Evolutionary conservation across 345 rosid species (phyloP).

Genomic region (Ceriops tagal): DNA sequence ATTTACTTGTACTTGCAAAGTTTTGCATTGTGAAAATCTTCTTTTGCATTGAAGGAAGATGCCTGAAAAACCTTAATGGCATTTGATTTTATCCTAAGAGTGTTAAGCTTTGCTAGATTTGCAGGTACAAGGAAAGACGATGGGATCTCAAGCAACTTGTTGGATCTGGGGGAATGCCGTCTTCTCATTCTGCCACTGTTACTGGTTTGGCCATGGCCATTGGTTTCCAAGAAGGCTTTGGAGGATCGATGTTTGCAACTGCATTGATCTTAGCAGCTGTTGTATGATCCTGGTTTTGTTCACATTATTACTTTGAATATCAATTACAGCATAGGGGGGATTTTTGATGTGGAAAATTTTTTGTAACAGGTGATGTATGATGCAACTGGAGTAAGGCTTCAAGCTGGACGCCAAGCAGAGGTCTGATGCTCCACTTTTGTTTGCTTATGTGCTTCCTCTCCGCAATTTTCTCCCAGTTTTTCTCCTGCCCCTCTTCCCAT

Average conservation of each 20-base stretch:
- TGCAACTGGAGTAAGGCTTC: constrained; percentile 83
- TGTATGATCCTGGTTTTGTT: constrained; percentile 40
- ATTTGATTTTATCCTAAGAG: constrained; percentile 28
- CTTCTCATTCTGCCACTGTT: constrained; percentile 87
- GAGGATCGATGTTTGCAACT: constrained; percentile 56
- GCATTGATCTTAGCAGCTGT: constrained; percentile 63
- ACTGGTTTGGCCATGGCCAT: constrained; percentile 62
- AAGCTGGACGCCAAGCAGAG: constrained; percentile 96
- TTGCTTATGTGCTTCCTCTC: not conserved
- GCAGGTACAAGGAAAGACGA: constrained; percentile 70
- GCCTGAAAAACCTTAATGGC: not conserved
- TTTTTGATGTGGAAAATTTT: not conserved
- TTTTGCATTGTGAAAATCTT: not conserved
- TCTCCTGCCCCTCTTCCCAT: not conserved
- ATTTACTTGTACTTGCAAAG: not conserved
- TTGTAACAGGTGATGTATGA: constrained; percentile 77
- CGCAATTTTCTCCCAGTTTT: not conserved
- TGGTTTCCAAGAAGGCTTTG: constrained; percentile 74
- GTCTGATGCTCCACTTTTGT: constrained; percentile 30
- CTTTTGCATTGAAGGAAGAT: not conserved
- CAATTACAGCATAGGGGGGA: not conserved
- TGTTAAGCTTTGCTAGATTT: constrained; percentile 40
- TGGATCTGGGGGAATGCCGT: constrained; percentile 97
- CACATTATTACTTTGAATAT: not conserved
- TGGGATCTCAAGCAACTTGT: constrained; percentile 70